These are phyloP conservation scores for Exophiala aquamarina DNA, from an alignment of 2,329 filamentous ascomycete genomes.

Conservation along the genomic window DNA sequence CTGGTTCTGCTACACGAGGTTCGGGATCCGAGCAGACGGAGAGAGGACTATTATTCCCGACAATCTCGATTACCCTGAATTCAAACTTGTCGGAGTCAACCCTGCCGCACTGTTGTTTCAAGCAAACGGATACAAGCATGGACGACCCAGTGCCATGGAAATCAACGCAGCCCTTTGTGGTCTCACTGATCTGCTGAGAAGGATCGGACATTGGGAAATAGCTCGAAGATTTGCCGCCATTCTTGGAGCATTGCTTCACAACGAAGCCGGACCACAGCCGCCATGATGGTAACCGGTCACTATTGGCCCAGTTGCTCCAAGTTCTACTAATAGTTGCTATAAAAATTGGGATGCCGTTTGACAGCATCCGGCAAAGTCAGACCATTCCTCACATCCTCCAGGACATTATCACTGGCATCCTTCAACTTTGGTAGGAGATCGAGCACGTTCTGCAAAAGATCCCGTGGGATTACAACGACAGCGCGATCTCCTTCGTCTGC, in stretches of 20 bases:
- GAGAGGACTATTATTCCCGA: constrained; percentile 9
- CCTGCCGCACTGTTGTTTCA: constrained; percentile 21
- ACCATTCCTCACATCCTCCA: neutral
- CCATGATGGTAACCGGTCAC: too few relatives aligned
- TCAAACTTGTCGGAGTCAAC: constrained; percentile 29
- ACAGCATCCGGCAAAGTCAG: neutral
- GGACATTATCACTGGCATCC: neutral
- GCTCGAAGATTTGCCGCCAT: constrained; percentile 30
- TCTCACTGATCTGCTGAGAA: constrained; percentile 29
- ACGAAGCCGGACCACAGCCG: constrained; percentile 13
- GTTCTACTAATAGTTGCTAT: constrained; percentile 1
- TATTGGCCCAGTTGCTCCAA: too few relatives aligned
- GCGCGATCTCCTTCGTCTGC: constrained; percentile 4
- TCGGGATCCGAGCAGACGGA: constrained; percentile 15
- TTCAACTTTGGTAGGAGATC: neutral
- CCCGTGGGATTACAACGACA: constrained; percentile 2
- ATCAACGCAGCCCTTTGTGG: constrained; percentile 29
- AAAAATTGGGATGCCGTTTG: constrained; percentile 2
- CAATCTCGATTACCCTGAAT: constrained; percentile 29
- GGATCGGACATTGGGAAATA: constrained; percentile 32
- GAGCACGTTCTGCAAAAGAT: neutral
- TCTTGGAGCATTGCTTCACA: constrained; percentile 23
- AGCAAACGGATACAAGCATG: constrained; percentile 24
- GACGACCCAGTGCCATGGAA: constrained; percentile 24
- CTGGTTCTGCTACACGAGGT: constrained; percentile 29